Base-by-base conservation (phyloP, 2,329 filamentous ascomycete species). In the Ophidiomyces ophidiicola region DNA sequence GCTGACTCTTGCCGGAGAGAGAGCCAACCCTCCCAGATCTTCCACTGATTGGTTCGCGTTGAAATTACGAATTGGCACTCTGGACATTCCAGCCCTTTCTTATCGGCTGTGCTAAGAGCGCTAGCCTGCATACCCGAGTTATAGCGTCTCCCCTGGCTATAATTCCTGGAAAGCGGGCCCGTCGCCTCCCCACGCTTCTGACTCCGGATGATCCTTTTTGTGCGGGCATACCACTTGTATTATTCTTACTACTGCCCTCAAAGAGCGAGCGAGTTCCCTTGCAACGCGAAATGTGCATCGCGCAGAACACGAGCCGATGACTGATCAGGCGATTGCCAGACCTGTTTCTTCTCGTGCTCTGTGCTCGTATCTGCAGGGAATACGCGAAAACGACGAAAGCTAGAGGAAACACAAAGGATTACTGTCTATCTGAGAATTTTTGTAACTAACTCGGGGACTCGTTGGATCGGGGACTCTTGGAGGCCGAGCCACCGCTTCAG, bases 161-260 rank as follows among this genome's bases (percentile, higher is more conserved):
- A 39, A 26, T 26, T 32, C 19, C 21, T 32, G 28, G 5, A 24
- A 39, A 32, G 30, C 36, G 36, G 30, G 10, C 34, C 20, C 17
- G 3, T 12, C 11, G n/a, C 15, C 30, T 39, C 36, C 21, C 36
- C 36, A 39, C 36, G 36, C 32, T 38, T 39, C 36, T 39, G 21
- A 21, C 21, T 32, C 36, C 21, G 36, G 36, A 19, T 21, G 23
- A 39, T 28, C 36, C 29, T 39, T 14, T 3, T 3, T 28, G 25
- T n/a, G n/a, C n/a, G n/a, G n/a, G n/a, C n/a, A n/a, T n/a, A n/a
- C n/a, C n/a, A n/a, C n/a, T n/a, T n/a, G n/a, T n/a, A n/a, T n/a
- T n/a, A n/a, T n/a, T n/a, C n/a, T n/a, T n/a, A n/a, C n/a, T n/a
- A n/a, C n/a, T n/a, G n/a, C n/a, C n/a, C n/a, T n/a, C n/a, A n/a